Conservation (phyloP, 768 basidiomycete genomes). For the Xerocomus potaroensis region DNA sequence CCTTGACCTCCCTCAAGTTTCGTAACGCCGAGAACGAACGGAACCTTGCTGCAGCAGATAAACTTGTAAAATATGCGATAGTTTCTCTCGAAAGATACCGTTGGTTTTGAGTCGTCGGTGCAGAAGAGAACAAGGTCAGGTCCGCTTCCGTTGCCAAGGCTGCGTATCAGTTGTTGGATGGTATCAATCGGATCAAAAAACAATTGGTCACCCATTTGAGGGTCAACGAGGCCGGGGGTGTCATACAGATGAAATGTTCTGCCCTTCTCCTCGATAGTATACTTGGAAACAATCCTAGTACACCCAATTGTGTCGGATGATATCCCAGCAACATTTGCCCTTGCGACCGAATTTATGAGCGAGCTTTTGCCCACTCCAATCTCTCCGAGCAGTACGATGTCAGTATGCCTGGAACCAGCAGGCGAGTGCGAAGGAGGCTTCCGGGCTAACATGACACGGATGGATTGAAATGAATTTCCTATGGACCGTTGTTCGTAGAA, state of each 20-base stretch:
- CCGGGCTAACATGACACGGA: slow-evolving; percentile 4
- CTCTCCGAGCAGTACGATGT: slow-evolving; percentile 36
- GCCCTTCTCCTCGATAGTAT: slow-evolving; percentile 22
- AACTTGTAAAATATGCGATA: slow-evolving; percentile 25
- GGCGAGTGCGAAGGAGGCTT: slow-evolving; percentile 3
- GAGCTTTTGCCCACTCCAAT: slow-evolving; percentile 39
- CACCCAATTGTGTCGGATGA: slow-evolving; percentile 32
- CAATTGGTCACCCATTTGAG: slow-evolving; percentile 12
- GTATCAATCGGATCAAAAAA: slow-evolving; percentile 23
- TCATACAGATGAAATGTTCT: slow-evolving; percentile 28
- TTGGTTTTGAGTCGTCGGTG: slow-evolving; percentile 24
- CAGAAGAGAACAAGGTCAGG: slow-evolving; percentile 31
- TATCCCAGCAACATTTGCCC: slow-evolving; percentile 22
- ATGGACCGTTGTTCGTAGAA: slow-evolving; percentile 8
- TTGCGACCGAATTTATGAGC: slow-evolving; percentile 37
- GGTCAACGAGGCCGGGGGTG: slow-evolving; percentile 33
- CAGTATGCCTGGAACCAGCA: slow-evolving; percentile 9
- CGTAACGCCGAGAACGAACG: slow-evolving; percentile 29
- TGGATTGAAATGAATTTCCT: slow-evolving; percentile 13
- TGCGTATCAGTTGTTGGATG: slow-evolving; percentile 28
- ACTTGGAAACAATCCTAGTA: slow-evolving; percentile 26
- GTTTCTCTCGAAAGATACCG: slow-evolving; percentile 21
- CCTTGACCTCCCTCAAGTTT: slow-evolving; percentile 24
- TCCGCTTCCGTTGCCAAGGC: slow-evolving; percentile 26
- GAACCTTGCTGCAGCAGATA: slow-evolving; percentile 24